These are phyloP conservation scores for Acanthamoeba lenticulata DNA, from an alignment of 208 protist species.

Conservation along the genomic window DNA sequence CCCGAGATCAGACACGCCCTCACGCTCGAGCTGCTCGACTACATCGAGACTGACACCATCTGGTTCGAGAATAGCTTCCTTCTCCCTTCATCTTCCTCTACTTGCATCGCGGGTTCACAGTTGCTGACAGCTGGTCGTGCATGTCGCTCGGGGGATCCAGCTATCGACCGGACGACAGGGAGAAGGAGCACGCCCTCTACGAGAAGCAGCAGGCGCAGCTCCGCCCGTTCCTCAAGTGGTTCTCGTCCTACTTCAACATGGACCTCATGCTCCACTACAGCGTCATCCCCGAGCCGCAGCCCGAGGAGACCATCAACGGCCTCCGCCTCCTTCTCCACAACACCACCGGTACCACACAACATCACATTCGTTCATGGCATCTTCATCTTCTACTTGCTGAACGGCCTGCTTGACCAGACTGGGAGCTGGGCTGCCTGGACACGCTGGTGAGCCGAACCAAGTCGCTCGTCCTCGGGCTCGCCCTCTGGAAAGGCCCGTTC, in stretches of 20 bases:
- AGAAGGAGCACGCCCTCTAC: constrained; percentile 34
- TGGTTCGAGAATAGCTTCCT: neutral
- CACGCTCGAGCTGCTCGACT: constrained; percentile 57
- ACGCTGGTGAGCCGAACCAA: constrained; percentile 55
- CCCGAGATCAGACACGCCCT: constrained; percentile 61
- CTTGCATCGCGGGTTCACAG: too few relatives aligned
- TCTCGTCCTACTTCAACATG: constrained; percentile 64
- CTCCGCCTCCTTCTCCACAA: constrained; percentile 59
- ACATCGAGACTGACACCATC: constrained; percentile 51
- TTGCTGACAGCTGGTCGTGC: too few relatives aligned
- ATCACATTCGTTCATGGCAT: neutral
- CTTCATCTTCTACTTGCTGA: neutral
- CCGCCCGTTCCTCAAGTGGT: constrained; percentile 61
- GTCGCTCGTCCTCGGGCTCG: constrained; percentile 41
- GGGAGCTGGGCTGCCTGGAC: constrained; percentile 64
- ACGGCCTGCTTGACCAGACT: neutral
- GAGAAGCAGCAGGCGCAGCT: constrained; percentile 41
- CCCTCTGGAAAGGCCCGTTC: constrained; percentile 54
- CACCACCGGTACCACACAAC: neutral
- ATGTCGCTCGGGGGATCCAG: neutral
- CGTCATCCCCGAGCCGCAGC: constrained; percentile 50
- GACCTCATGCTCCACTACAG: constrained; percentile 44
- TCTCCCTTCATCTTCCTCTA: neutral
- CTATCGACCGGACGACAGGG: constrained; percentile 51
- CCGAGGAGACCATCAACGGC: constrained; percentile 57